A percentile compares a stretch with the other conserved stretches of the same genome.
phyloP scores from a whole-genome alignment of 805 yeast species.

The Metschnikowia corniflorae region DNA sequence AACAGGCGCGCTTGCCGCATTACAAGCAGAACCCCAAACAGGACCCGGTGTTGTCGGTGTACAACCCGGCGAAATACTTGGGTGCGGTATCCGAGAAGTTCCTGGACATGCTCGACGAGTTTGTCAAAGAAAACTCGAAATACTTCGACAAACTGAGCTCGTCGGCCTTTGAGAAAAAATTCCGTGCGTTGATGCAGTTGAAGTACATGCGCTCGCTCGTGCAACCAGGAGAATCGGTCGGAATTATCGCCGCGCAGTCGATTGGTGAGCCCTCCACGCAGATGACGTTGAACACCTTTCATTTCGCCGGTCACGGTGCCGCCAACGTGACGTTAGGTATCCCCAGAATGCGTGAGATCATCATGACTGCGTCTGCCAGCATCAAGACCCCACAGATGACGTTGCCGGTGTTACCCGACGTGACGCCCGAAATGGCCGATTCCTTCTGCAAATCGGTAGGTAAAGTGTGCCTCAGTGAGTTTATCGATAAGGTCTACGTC shows the following conservation, averaged over 20 bases:
- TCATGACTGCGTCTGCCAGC: constrained; percentile 95
- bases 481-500: constrained; percentile 79
- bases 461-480: constrained; percentile 79
- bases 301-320: constrained; percentile 99
- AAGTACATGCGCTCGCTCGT: constrained; percentile 95
- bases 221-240: constrained; percentile 97
- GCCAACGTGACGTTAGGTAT: constrained; percentile 99
- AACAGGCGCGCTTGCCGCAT: constrained; percentile 61
- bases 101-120: constrained; percentile 73
- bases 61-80: constrained; percentile 82
- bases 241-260: constrained; percentile 96
- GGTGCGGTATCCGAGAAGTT: constrained; percentile 93
- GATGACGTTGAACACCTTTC: constrained; percentile 96
- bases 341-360: constrained; percentile 99
- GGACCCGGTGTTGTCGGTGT: constrained; percentile 85
- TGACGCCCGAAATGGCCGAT: constrained; percentile 83
- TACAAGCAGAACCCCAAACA: constrained; percentile 60
- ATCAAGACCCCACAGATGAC: constrained; percentile 99
- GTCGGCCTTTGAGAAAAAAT: constrained; percentile 70
- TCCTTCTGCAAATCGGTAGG: constrained; percentile 89
- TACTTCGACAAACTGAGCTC: constrained; percentile 53
- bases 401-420: constrained; percentile 76
- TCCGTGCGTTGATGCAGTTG: constrained; percentile 95
- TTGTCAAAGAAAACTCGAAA: constrained; percentile 52
- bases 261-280: constrained; percentile 99